Evolutionary conservation across 2,329 filamentous ascomycete genomes (phyloP), one percentile per base, ranked within the genome.

Genomic region (Taxawa tesnikishii): DNA sequence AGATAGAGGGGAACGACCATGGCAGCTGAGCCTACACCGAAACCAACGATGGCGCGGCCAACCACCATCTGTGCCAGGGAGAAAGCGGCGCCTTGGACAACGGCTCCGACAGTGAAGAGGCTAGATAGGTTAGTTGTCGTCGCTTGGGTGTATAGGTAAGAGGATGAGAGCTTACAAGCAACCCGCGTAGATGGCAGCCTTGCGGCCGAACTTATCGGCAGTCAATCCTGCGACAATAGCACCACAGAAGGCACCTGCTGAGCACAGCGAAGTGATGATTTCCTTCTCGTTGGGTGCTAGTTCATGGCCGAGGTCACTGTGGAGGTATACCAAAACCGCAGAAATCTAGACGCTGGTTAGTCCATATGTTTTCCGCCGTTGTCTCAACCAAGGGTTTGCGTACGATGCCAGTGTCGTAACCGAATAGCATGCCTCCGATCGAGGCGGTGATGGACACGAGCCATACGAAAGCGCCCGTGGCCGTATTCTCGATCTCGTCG

Each of bases 1-100:
- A n/a, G 6, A 24, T 4, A 24, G 11, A 64, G 63, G 26, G 21
- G 40, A 13, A 28, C 28, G 29, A 36, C 31, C 46, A 92, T 81
- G 49, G 78, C 83, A 6, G 79, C 79, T 2, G 75, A 75, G 11
- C 81, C 81, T 1, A 87, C 76, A 0, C 73, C 81, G 1, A 75
- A 62, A 17, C 81, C 81, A 4, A 85, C 75, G 3, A 84, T 61
- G 15, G 71, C 67, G 3, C 81, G 63, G 0, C 81, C 81, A 1
- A 63, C 43, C 0, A 83, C 70, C 78, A 87, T 83, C 7, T 53
- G 49, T 3, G 55, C 41, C 2, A 85, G 75, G 0, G 63, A 70
- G 4, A 46, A 53, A 38, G 71, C 67, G 28, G 56, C 46, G 1
- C 77, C 75, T 53, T 85, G 81, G 23, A 73, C 47, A 4, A 77